Conservation (phyloP, 1,139 yeast genomes). For the Suhomyces kunorum region DNA sequence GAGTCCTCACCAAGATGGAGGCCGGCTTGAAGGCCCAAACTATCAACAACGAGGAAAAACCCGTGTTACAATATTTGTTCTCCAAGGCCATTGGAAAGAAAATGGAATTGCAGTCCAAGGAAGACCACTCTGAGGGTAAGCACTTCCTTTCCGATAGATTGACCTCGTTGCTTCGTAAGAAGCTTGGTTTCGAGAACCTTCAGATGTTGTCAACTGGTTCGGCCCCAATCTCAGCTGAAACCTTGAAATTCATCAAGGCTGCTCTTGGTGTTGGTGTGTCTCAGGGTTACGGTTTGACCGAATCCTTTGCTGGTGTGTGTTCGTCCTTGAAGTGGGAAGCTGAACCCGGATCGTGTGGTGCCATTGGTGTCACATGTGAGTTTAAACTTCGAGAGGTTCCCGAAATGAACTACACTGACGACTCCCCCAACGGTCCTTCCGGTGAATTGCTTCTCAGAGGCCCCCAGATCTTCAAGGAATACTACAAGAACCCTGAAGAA, state of each 20-base stretch:
- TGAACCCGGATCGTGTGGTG: conserved; percentile 45
- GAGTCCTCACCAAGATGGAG: conserved; percentile 27
- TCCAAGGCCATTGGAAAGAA: conserved; percentile 35
- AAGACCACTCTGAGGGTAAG: conserved; percentile 32
- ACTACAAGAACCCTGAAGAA: conserved; percentile 43
- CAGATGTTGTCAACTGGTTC: conserved; percentile 36
- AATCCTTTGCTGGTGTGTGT: conserved; percentile 46
- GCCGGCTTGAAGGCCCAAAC: conserved; percentile 27
- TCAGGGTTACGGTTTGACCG: conserved; percentile 52
- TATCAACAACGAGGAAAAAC: conserved; percentile 42
- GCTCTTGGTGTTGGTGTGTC: conserved; percentile 39
- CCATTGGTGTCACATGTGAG: conserved; percentile 37
- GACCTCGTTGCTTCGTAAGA: conserved; percentile 29
- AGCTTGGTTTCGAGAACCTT: conserved; percentile 40
- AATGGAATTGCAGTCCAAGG: conserved; percentile 30
- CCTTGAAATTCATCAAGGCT: conserved; percentile 44
- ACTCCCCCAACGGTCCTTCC: conserved; percentile 39
- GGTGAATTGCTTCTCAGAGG: conserved; percentile 47
- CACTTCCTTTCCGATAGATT: conserved; percentile 36
- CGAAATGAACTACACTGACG: conserved; percentile 36
- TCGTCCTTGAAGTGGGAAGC: conserved; percentile 34
- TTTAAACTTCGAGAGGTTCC: conserved; percentile 40
- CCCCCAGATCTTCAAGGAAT: conserved; percentile 39
- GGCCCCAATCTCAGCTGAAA: conserved; percentile 47
- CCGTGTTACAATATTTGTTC: conserved; percentile 27